A percentile compares a stretch with the other conserved stretches of the same genome.
Evolutionary conservation across 106 monocot species (phyloP).

Genomic region (Narthecium ossifragum): DNA sequence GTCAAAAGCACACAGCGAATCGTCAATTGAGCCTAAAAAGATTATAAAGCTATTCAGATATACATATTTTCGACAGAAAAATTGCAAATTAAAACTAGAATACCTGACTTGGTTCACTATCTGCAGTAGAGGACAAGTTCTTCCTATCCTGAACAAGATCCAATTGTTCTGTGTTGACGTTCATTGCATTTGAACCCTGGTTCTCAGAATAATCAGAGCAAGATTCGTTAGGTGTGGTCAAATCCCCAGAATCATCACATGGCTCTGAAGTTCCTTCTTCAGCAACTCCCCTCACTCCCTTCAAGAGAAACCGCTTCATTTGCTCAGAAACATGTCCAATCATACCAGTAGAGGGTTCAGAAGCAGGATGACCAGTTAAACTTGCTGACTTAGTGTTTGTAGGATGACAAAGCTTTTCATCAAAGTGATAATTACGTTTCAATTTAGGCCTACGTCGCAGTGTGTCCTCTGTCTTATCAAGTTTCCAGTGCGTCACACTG

Average conservation of each 20-base stretch:
- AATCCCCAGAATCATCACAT: constrained; percentile 34
- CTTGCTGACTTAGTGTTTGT: constrained; percentile 33
- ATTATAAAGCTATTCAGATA: not conserved
- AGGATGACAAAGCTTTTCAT: constrained; percentile 77
- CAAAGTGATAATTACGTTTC: constrained; percentile 88
- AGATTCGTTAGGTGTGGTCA: constrained; percentile 8
- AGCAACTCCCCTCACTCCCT: constrained; percentile 69
- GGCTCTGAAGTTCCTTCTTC: constrained; percentile 45
- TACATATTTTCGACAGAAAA: not conserved
- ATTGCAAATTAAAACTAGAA: not conserved
- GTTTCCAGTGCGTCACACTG: constrained; percentile 73
- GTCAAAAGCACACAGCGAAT: constrained; percentile 78
- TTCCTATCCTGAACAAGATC: constrained; percentile 40
- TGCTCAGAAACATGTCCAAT: constrained; percentile 50
- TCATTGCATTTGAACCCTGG: constrained; percentile 13
- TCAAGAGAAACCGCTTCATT: constrained; percentile 84
- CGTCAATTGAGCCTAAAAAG: constrained; percentile 62
- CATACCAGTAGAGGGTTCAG: constrained; percentile 12
- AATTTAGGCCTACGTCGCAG: constrained; percentile 82
- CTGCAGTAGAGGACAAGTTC: constrained; percentile 26
- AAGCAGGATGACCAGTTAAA: constrained; percentile 15
- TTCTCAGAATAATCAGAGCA: constrained; percentile 21
- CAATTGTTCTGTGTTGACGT: constrained; percentile 23
- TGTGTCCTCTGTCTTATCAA: constrained; percentile 88
- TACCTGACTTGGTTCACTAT: constrained; percentile 70